Evolutionary conservation across 768 basidiomycete genomes (phyloP).

Genomic region (Calocera viscosa): DNA sequence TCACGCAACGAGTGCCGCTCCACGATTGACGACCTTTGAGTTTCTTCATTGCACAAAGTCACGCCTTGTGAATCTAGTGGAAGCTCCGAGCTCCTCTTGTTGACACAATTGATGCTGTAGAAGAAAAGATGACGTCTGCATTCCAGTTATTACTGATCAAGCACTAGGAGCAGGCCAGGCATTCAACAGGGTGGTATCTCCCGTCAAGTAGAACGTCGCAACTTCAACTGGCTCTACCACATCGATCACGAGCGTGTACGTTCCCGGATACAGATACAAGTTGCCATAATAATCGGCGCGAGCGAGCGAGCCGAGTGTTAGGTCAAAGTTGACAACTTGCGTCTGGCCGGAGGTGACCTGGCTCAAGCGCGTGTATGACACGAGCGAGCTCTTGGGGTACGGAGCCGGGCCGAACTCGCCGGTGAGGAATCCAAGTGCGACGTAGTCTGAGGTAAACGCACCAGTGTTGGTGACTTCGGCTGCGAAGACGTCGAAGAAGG

Average conservation of each 20-base stretch:
- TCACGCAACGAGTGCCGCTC: too few species aligned
- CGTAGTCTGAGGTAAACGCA: conserved; percentile 40
- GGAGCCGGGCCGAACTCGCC: conserved; percentile 40
- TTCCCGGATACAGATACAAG: conserved; percentile 36
- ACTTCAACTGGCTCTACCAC: conserved; percentile 27
- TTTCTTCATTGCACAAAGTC: too few species aligned
- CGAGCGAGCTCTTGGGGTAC: conserved; percentile 40
- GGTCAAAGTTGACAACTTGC: conserved; percentile 28
- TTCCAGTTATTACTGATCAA: not conserved
- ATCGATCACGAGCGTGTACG: conserved; percentile 35
- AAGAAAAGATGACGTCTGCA: too few species aligned
- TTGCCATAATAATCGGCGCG: conserved; percentile 38
- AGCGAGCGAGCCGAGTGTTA: conserved; percentile 39
- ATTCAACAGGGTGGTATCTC: conserved; percentile 30
- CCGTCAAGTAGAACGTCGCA: conserved; percentile 35
- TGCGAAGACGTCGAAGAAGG: conserved; percentile 38
- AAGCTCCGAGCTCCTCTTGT: not conserved
- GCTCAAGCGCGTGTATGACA: conserved; percentile 38
- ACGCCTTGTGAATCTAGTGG: too few species aligned
- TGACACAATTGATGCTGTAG: not conserved
- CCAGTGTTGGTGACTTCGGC: conserved; percentile 41
- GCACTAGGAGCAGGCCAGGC: not conserved
- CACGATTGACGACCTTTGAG: too few species aligned
- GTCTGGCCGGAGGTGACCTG: conserved; percentile 24
- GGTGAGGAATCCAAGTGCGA: conserved; percentile 41